phyloP scores from a whole-genome alignment of 305 asterid species.

The Fraxinus xanthoxyloides region DNA sequence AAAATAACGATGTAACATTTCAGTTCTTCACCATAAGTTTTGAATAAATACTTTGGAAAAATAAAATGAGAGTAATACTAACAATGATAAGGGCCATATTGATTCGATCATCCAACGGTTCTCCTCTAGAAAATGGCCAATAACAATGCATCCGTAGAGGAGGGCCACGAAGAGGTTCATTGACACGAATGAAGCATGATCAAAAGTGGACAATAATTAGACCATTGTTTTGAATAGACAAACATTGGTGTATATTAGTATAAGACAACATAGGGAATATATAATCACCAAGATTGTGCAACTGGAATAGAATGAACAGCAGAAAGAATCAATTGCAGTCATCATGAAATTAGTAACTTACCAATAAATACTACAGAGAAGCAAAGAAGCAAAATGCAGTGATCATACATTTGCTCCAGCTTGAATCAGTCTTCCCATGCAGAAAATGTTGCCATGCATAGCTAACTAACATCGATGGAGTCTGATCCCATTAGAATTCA shows the following conservation, averaged over 20 bases:
- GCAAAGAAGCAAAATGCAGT: neutral
- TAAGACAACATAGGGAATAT: neutral
- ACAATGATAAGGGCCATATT: conserved; percentile 31
- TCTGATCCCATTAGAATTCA: conserved; percentile 40
- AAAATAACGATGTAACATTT: neutral
- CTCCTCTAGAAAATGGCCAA: conserved; percentile 55
- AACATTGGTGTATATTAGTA: neutral
- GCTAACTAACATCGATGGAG: conserved; percentile 93
- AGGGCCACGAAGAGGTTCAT: conserved; percentile 51
- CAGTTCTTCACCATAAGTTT: no score
- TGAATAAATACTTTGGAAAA: neutral
- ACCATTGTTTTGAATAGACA: neutral
- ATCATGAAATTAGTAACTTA: conserved; percentile 10
- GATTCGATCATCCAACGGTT: conserved; percentile 66
- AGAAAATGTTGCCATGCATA: conserved; percentile 63
- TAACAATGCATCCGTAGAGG: conserved; percentile 49
- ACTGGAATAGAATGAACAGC: conserved; percentile 61
- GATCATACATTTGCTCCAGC: conserved; percentile 78
- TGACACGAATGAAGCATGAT: conserved; percentile 36
- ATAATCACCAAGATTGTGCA: conserved; percentile 68
- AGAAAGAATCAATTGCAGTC: conserved; percentile 55
- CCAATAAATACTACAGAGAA: neutral
- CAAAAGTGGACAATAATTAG: conserved; percentile 25
- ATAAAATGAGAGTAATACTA: neutral
- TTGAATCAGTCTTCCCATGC: conserved; percentile 61